These are phyloP conservation scores for Citrullus amarus DNA, from an alignment of 306 rosid species.

Conservation along the genomic window DNA sequence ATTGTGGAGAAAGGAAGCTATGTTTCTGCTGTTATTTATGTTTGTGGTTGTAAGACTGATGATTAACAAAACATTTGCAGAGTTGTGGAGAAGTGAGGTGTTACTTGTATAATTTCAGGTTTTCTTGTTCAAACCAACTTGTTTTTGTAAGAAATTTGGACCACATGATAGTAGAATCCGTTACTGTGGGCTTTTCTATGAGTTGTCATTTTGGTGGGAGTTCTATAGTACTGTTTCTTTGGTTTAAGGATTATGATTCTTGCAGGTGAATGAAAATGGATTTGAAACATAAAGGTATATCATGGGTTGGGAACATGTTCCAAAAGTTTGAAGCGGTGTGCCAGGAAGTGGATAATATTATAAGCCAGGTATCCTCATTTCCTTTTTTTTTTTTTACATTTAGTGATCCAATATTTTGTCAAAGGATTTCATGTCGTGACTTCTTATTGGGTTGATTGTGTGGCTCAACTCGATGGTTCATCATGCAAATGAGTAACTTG, in stretches of 20 bases:
- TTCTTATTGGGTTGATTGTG: background rate
- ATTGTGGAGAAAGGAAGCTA: background rate
- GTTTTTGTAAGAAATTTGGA: background rate
- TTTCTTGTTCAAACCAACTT: background rate
- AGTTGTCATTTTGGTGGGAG: background rate
- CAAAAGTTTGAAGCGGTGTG: slow-evolving; percentile 76
- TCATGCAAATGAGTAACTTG: background rate
- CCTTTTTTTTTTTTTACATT: background rate
- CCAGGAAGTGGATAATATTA: slow-evolving; percentile 66
- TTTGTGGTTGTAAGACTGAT: background rate
- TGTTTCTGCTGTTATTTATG: background rate
- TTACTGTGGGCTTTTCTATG: background rate
- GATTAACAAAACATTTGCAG: background rate
- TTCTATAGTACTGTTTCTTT: background rate
- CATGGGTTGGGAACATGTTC: slow-evolving; percentile 66
- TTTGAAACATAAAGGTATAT: slow-evolving; percentile 31
- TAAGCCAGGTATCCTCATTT: slow-evolving; percentile 39
- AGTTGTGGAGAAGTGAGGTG: background rate
- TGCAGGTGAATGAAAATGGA: slow-evolving; percentile 39
- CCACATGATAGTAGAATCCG: background rate
- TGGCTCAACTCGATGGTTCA: background rate
- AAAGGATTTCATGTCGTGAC: background rate
- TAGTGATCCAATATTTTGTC: background rate
- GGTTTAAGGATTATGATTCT: background rate
- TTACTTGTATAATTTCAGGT: background rate